Conservation (phyloP, 129 eudicot genomes). For the Sambucus nigra region DNA sequence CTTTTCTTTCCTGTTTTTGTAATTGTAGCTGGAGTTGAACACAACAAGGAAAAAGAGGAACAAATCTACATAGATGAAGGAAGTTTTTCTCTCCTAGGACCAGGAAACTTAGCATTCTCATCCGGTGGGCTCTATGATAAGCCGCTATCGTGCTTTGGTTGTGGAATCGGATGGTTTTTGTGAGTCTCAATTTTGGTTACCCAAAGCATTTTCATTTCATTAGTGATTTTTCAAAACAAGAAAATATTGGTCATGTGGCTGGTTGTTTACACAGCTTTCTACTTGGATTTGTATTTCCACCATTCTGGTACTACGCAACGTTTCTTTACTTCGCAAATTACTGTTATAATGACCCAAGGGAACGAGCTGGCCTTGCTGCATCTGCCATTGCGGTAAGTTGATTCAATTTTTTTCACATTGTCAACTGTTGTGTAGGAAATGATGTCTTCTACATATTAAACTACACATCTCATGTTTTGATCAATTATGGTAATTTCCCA, state of each 20-base stretch:
- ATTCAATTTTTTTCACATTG: too few relatives aligned
- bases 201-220: not conserved
- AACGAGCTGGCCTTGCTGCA: slow-evolving; percentile 17
- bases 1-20: not conserved
- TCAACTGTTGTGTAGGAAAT: too few relatives aligned
- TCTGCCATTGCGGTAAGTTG: slow-evolving; percentile 16
- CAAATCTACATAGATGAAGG: not conserved
- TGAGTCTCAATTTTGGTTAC: not conserved
- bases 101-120: not conserved
- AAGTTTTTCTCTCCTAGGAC: not conserved
- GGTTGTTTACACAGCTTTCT: not conserved
- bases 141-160: slow-evolving; percentile 17
- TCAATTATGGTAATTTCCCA: too few relatives aligned
- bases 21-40: not conserved
- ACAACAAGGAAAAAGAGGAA: not conserved
- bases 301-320: slow-evolving; percentile 17
- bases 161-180: slow-evolving; percentile 25
- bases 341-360: slow-evolving; percentile 19
- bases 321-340: slow-evolving; percentile 15
- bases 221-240: not conserved
- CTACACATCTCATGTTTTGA: too few relatives aligned
- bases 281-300: slow-evolving; percentile 16
- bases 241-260: too few relatives aligned
- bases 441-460: too few relatives aligned
- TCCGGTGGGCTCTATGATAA: slow-evolving; percentile 6